Evolutionary conservation across 805 yeast genomes (phyloP), one percentile per base, ranked within the genome.

Genomic region (Sugiyamaella boreocaroliniensis): DNA sequence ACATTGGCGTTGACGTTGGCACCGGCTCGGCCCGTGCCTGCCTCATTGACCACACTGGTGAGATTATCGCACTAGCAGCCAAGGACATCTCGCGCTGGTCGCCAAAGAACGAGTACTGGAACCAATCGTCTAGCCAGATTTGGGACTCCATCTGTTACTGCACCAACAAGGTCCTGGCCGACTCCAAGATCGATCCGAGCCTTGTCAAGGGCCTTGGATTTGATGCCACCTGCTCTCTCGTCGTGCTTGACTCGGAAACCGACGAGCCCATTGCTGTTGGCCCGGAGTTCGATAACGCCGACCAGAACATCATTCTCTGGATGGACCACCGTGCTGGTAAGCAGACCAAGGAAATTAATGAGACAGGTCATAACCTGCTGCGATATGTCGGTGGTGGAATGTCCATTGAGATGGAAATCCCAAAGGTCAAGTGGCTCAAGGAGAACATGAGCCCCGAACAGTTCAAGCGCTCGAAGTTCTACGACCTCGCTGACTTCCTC

Each of bases 341-440:
- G 7, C 97, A 92, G 66, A 89, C 97, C 12, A 73, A 80, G 52
- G 79, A 74, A 52, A 89, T 93, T 67, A 92, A 92, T 69, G 80
- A 83, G 43, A 85, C 96, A 0, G 77, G 78, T 37, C 95, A 89
- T 64, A 81, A 79, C 64, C 81, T 87, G 53, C 76, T 93, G 64
- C 85, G 87, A 67, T 93, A 88, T 67, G 98, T 93, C 16, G 99
- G 99, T 54, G 98, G 98, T 16, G 84, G 83, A 62, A 92, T 93
- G 97, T 89, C 97, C 48, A 86, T 93, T 64, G 99, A 92, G 70
- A 93, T 93, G 98, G 98, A 93, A 67, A 76, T 93, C 59, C 99
- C 99, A 56, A 93, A 93, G 71, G 89, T 89, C 72, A 86, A 87
- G 72, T 93, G 99, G 99, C 77, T 93, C 64, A 92, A 92, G 68